phyloP scores from a whole-genome alignment of 1,139 yeast species.

The Hemisphaericaspora lyxosophila region DNA sequence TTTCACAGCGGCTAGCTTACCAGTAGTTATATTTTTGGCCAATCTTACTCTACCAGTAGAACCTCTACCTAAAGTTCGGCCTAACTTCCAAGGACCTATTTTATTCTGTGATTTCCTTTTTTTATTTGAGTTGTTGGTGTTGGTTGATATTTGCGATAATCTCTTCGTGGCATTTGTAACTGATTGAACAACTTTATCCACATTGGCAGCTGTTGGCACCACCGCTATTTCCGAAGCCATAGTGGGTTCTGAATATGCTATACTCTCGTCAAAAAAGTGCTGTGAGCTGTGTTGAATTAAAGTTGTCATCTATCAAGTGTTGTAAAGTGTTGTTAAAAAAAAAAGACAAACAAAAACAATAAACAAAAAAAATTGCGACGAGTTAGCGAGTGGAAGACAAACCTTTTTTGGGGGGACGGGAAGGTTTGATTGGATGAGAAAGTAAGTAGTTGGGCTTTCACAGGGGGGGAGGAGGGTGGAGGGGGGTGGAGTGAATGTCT shows the following conservation, averaged over 20 bases:
- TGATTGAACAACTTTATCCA: constrained; percentile 49
- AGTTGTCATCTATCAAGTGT: constrained; percentile 1
- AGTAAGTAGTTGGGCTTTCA: too few species aligned
- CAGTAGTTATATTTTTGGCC: constrained; percentile 82
- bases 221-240: background rate
- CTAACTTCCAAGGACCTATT: constrained; percentile 96
- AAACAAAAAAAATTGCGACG: background rate
- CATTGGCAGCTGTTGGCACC: constrained; percentile 19
- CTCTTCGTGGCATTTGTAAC: constrained; percentile 66
- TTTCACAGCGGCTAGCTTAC: constrained; percentile 93
- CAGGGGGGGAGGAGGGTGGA: too few species aligned
- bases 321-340: background rate
- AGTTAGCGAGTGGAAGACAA: too few species aligned
- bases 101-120: constrained; percentile 64
- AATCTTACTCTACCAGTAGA: constrained; percentile 91
- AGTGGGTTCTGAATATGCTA: constrained; percentile 2
- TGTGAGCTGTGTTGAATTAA: background rate
- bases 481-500: too few species aligned
- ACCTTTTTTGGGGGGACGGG: too few species aligned
- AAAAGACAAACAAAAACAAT: background rate
- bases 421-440: too few species aligned
- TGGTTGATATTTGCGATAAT: constrained; percentile 63
- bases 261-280: constrained; percentile 1
- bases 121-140: constrained; percentile 45
- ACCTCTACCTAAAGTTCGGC: constrained; percentile 92